A percentile compares a stretch with the other conserved stretches of the same genome.
These are phyloP conservation scores for Tilletia caries DNA, from an alignment of 1,284 basidiomycete species.

Conservation along the genomic window DNA sequence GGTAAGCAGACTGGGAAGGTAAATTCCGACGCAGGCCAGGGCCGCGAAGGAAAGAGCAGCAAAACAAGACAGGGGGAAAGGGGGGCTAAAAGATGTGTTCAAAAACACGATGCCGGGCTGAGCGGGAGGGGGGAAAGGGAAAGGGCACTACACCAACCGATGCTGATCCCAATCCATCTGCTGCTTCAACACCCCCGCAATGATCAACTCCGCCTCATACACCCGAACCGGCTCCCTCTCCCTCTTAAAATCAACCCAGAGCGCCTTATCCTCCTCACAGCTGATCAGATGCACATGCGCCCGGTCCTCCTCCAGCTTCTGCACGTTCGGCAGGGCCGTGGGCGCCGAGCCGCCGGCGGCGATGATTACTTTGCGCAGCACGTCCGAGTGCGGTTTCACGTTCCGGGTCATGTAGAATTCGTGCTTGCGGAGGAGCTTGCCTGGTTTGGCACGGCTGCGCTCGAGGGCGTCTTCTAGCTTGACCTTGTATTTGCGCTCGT, in stretches of 20 bases:
- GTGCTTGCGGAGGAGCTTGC: slow-evolving; percentile 20
- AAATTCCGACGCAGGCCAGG: too few species aligned
- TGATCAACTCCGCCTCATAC: slow-evolving; percentile 25
- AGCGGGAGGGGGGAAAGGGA: too few species aligned
- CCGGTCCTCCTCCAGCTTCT: background rate
- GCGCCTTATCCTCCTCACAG: slow-evolving; percentile 15
- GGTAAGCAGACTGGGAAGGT: too few species aligned
- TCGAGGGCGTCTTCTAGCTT: slow-evolving; percentile 16
- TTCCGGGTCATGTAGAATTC: slow-evolving; percentile 19
- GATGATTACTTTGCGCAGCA: slow-evolving; percentile 21
- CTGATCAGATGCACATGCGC: slow-evolving; percentile 20
- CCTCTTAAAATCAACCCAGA: slow-evolving; percentile 13
- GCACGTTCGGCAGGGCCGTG: background rate
- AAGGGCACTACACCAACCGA: background rate
- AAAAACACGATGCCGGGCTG: too few species aligned
- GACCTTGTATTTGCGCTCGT: slow-evolving; percentile 21
- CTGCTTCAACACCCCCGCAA: slow-evolving; percentile 24
- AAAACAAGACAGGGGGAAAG: background rate
- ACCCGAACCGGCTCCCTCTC: slow-evolving; percentile 13
- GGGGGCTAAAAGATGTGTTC: too few species aligned
- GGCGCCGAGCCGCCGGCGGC: slow-evolving; percentile 20
- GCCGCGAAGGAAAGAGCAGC: too few species aligned
- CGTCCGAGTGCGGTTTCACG: slow-evolving; percentile 19
- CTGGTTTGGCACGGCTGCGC: slow-evolving; percentile 13
- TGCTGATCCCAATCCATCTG: slow-evolving; percentile 20